Evolutionary conservation across 495 filamentous ascomycete genomes (phyloP).

Genomic region (Trichocladium antarcticum): DNA sequence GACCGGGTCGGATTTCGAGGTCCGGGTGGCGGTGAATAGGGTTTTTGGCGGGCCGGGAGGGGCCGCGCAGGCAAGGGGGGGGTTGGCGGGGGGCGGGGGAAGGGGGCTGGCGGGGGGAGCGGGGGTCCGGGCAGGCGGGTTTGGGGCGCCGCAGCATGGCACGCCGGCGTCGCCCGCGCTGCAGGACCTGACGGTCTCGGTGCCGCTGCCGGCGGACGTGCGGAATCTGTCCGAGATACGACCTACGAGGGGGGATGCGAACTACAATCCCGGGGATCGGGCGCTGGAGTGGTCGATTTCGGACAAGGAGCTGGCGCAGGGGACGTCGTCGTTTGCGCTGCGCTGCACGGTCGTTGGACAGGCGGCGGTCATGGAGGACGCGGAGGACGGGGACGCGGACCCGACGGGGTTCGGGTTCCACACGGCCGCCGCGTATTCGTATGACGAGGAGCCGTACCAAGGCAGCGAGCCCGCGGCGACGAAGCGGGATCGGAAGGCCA

Average conservation of each 20-base stretch:
- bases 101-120: slow-evolving; percentile 8
- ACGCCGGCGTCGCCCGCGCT: slow-evolving; percentile 49
- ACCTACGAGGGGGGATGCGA: slow-evolving; percentile 73
- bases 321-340: slow-evolving; percentile 55
- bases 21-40: slow-evolving; percentile 60
- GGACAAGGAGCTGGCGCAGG: slow-evolving; percentile 50
- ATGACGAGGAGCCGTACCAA: slow-evolving; percentile 50
- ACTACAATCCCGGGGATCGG: slow-evolving; percentile 59
- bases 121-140: slow-evolving; percentile 13
- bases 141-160: slow-evolving; percentile 30
- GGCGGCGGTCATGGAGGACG: slow-evolving; percentile 48
- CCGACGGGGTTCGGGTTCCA: slow-evolving; percentile 39
- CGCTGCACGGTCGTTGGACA: slow-evolving; percentile 70
- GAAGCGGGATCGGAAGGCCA: slow-evolving; percentile 26
- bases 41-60: slow-evolving; percentile 40
- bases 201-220: slow-evolving; percentile 71
- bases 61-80: slow-evolving; percentile 37
- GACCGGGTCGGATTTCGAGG: slow-evolving; percentile 75
- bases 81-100: slow-evolving; percentile 37
- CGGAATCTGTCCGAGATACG: slow-evolving; percentile 80
- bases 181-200: slow-evolving; percentile 68
- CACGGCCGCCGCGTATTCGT: slow-evolving; percentile 42
- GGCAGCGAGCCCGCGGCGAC: slow-evolving; percentile 16
- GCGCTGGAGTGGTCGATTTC: slow-evolving; percentile 76
- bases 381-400: slow-evolving; percentile 40